Conservation (phyloP, 805 yeast species). For the Wickerhamiella cacticola region DNA sequence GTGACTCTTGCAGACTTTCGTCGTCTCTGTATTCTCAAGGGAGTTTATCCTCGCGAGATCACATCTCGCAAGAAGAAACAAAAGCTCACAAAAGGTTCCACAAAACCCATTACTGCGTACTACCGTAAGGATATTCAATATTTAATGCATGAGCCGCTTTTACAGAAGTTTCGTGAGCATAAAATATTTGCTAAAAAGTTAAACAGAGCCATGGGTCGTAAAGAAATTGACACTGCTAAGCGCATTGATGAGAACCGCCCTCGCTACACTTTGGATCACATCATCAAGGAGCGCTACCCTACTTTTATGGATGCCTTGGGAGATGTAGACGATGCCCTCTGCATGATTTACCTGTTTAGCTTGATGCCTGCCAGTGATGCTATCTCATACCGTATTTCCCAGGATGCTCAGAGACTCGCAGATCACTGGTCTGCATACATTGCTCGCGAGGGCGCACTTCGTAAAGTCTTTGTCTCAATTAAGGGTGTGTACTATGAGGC, state of each 20-base stretch:
- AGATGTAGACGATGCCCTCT: slow-evolving; percentile 88
- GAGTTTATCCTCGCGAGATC: slow-evolving; percentile 73
- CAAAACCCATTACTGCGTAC: slow-evolving; percentile 91
- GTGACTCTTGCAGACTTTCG: slow-evolving; percentile 87
- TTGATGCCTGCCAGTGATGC: slow-evolving; percentile 88
- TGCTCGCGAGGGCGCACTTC: slow-evolving; percentile 67
- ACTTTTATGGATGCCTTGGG: slow-evolving; percentile 83
- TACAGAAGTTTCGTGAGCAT: slow-evolving; percentile 85
- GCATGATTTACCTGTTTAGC: slow-evolving; percentile 87
- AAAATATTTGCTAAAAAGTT: slow-evolving; percentile 87
- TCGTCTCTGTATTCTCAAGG: slow-evolving; percentile 93
- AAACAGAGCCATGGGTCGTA: slow-evolving; percentile 79
- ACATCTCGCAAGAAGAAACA: slow-evolving; percentile 81
- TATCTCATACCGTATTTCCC: slow-evolving; percentile 68
- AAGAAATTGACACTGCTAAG: slow-evolving; percentile 82
- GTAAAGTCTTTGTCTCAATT: slow-evolving; percentile 88
- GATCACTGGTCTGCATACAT: slow-evolving; percentile 94
- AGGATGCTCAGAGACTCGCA: slow-evolving; percentile 74
- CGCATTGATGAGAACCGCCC: slow-evolving; percentile 72
- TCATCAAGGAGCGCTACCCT: slow-evolving; percentile 92
- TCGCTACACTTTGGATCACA: slow-evolving; percentile 72
- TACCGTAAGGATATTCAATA: slow-evolving; percentile 90
- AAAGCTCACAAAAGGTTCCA: slow-evolving; percentile 96
- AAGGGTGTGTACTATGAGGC: slow-evolving; percentile 97
- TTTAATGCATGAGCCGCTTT: slow-evolving; percentile 85